Evolutionary conservation across 331 rosid genomes (phyloP).

Genomic region (Quercus tomentella): DNA sequence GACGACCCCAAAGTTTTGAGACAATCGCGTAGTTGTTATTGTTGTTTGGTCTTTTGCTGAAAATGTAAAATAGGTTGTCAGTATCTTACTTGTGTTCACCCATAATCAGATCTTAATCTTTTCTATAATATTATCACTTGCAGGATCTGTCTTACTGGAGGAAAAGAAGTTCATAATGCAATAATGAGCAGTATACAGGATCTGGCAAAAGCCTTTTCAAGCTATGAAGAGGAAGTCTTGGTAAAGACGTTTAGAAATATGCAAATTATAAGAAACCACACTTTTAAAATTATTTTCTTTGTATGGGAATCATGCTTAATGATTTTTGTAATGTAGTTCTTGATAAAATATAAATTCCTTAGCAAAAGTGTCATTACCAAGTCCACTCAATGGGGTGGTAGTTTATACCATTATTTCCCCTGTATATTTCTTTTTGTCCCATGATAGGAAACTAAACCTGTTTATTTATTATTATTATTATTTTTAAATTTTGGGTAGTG

Average conservation of each 20-base stretch:
- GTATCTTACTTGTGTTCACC: slow-evolving; percentile 1
- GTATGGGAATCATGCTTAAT: background rate
- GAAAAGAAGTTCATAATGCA: slow-evolving; percentile 93
- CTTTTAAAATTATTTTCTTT: background rate
- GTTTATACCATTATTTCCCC: background rate
- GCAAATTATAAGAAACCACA: background rate
- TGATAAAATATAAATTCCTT: background rate
- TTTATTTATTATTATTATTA: background rate
- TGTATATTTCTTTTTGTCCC: background rate
- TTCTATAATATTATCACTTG: slow-evolving; percentile 6
- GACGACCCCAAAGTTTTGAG: too few species aligned
- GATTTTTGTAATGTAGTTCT: background rate
- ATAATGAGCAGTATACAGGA: slow-evolving; percentile 92
- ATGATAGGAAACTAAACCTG: background rate
- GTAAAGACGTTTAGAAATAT: slow-evolving; percentile 33
- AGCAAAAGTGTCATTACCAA: background rate
- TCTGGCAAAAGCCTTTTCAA: slow-evolving; percentile 73
- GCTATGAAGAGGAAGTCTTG: slow-evolving; percentile 94
- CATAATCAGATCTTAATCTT: background rate
- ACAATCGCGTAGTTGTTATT: too few species aligned
- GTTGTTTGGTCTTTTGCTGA: background rate
- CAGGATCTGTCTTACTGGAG: slow-evolving; percentile 91
- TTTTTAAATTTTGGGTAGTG: background rate
- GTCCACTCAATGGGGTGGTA: background rate
- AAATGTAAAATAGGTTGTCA: background rate